Evolutionary conservation across 352 stramenopile genomes (phyloP), one percentile per base, ranked within the genome.

Genomic region (Globisporangium cystogenes): DNA sequence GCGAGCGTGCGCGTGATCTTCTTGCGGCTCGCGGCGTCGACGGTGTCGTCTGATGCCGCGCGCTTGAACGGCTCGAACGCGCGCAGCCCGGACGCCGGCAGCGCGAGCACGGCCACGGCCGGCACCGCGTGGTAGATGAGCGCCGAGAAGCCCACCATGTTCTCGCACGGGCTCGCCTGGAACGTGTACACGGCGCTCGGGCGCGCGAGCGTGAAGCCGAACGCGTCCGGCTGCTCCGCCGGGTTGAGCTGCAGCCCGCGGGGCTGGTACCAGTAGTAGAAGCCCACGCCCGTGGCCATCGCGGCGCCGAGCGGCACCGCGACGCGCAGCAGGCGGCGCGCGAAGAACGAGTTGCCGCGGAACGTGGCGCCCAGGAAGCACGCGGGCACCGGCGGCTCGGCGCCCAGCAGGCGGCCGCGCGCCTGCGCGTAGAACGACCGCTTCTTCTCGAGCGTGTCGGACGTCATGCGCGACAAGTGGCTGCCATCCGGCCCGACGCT

Each of bases 271-370:
- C 73, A 66, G 62, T 90, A 93, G 62, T 93, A 94, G 36, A 90
- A 70, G 2, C 61, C 62, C 16, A 90, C 46, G 4, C 79, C 81
- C 0, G 65, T 43, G 6, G 67, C 54, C 59, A 90, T 62, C 16
- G 84, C 60, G 11, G 59, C 46, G 0, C 69, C 57, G 15, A 92
- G 46, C 23, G 64, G 55, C 16, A 72, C 1, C 11, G 79, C 74
- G 2, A 76, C 66, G 33, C 64, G 67, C 41, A 93, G 31, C 39
- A 94, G 39, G 0, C 81, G 74, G 23, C 66, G 64, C 4, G 83
- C 82, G 42, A 94, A 94, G 62, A 90, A 94, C 37, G 79, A 86
- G 57, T 92, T 94, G 56, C 86, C 62, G 7, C 72, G 61, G 59
- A 74, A 88, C 45, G 74, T 67, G 21, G 73, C 76, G 46, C 62